Evolutionary conservation across 257 asterid genomes (phyloP).

Genomic region (Nicotiana undulata): DNA sequence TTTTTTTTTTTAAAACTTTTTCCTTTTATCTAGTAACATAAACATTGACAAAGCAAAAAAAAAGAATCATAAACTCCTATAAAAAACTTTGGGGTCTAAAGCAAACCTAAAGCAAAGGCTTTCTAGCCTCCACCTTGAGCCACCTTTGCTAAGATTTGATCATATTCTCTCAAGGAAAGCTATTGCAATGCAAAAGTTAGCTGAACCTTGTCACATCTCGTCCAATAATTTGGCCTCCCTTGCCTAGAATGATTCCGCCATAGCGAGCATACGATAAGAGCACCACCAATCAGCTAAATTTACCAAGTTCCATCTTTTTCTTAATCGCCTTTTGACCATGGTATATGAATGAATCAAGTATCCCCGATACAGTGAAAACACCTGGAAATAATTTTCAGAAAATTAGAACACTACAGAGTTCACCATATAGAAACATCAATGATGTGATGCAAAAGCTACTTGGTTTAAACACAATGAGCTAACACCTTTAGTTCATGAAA

Average conservation of each 20-base stretch:
- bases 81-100: too few relatives aligned
- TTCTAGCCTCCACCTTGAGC: too few relatives aligned
- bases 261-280: background rate
- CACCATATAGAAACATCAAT: background rate
- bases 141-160: background rate
- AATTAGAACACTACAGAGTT: background rate
- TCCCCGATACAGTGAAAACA: constrained; percentile 88
- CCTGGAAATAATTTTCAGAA: constrained; percentile 40
- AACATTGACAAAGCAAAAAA: too few relatives aligned
- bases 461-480: background rate
- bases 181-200: background rate
- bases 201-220: background rate
- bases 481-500: background rate
- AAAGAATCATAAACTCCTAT: too few relatives aligned
- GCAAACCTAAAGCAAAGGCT: too few relatives aligned
- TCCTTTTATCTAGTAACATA: too few relatives aligned
- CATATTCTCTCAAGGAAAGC: background rate
- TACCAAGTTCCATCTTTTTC: constrained; percentile 89
- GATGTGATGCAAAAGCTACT: background rate
- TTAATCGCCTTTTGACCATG: constrained; percentile 82
- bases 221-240: background rate
- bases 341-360: constrained; percentile 76
- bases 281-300: constrained; percentile 50
- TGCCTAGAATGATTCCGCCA: background rate
- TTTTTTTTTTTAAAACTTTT: too few relatives aligned